Base-by-base conservation (phyloP, 768 basidiomycete genomes). In the Steccherinum ochraceum region DNA sequence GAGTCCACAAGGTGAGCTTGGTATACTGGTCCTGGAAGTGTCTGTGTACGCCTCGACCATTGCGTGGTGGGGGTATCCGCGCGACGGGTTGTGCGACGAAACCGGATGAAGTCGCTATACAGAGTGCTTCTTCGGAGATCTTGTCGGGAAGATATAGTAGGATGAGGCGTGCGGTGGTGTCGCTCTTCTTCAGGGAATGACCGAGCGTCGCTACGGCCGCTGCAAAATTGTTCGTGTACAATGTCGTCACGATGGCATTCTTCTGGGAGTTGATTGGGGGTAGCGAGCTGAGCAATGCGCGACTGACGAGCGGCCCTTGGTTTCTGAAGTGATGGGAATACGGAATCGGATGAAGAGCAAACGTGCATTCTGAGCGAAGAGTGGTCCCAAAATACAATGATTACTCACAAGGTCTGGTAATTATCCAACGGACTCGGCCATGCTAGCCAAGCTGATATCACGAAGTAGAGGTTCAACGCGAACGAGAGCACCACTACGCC, bases 1-100 rank as follows among this genome's bases (percentile, higher is more conserved):
- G 56, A 45, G 45, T 52, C 69, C 69, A 70, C n/a, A 70, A 59
- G 40, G 61, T 57, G 25, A 70, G 62, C 55, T 70, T 70, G 5
- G 69, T 67, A 56, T 65, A 69, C 49, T 68, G 69, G 57, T 70
- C 69, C 39, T 46, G 46, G 58, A 66, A 70, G 42, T 64, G 62
- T 1, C 39, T 50, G 54, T 58, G 56, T 41, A 68, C 61, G 40
- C 56, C 63, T 5, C 56, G 23, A 23, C 69, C 64, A 39, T 50
- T 40, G 51, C 62, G 62, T 1, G 69, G 68, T 3, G 69, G 69
- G 1, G 62, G 60, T 24, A 71, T 68, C 40, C 59, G 56, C 24
- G 60, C 52, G 30, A 67, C 58, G 3, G 64, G 53, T 16, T 59
- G 52, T 7, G 59, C 59, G 24, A 64, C 60, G 63, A 67, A 70